A percentile compares a stretch with the other conserved stretches of the same genome.
phyloP scores from a whole-genome alignment of 768 basidiomycete genomes.

The Pisolithus microcarpus region DNA sequence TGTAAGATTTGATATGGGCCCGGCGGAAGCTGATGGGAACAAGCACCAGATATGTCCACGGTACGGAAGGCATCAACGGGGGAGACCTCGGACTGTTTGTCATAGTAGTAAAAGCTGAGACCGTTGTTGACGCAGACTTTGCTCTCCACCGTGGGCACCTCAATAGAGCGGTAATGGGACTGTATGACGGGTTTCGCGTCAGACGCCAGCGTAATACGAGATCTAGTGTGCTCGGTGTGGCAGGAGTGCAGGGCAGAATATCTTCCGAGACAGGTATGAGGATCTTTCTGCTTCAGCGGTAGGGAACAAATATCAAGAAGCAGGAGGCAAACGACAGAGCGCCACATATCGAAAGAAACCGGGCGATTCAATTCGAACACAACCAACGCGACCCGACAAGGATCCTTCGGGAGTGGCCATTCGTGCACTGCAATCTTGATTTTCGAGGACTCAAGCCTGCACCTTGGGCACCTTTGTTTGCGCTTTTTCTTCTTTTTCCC shows the following conservation, averaged over 20 bases:
- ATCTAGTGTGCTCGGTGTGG: neutral
- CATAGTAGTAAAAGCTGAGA: slow-evolving; percentile 21
- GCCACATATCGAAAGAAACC: slow-evolving; percentile 36
- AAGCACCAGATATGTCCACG: slow-evolving; percentile 15
- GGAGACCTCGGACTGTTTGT: neutral
- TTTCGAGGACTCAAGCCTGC: slow-evolving; percentile 13
- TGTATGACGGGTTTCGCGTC: neutral
- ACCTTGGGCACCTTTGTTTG: slow-evolving; percentile 17
- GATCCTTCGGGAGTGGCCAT: slow-evolving; percentile 35
- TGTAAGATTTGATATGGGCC: slow-evolving; percentile 26
- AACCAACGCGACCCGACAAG: slow-evolving; percentile 12
- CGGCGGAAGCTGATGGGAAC: slow-evolving; percentile 24
- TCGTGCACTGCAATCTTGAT: slow-evolving; percentile 33
- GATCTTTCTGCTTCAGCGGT: neutral
- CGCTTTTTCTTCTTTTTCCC: neutral
- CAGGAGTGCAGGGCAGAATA: slow-evolving; percentile 1
- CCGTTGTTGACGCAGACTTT: slow-evolving; percentile 26
- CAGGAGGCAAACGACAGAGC: slow-evolving; percentile 33
- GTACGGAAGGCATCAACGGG: too few relatives aligned
- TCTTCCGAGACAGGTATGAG: neutral
- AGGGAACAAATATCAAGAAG: slow-evolving; percentile 28
- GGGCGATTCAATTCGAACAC: slow-evolving; percentile 39
- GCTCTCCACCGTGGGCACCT: neutral
- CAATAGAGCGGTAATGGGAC: neutral
- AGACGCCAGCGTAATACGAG: slow-evolving; percentile 4